phyloP scores from a whole-genome alignment of 1,284 basidiomycete genomes.

The Melampsora abietis-canadensis region DNA sequence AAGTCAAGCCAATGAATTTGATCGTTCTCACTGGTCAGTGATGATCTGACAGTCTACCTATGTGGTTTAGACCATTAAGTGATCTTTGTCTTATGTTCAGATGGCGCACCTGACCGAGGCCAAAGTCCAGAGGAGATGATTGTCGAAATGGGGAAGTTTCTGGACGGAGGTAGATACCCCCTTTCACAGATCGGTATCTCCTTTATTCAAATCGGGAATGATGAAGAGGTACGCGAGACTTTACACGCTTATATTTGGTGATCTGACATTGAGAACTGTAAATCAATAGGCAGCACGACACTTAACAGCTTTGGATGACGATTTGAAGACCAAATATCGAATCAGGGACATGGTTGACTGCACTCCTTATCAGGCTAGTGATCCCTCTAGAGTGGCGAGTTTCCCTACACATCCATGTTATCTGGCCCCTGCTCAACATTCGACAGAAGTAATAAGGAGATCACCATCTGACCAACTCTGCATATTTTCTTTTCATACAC shows the following conservation, averaged over 20 bases:
- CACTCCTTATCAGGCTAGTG: constrained; percentile 46
- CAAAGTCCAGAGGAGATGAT: constrained; percentile 37
- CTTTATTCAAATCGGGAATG: constrained; percentile 17
- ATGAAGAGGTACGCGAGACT: not conserved
- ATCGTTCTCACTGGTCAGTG: constrained; percentile 45
- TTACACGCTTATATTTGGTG: not conserved
- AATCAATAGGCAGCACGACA: constrained; percentile 24
- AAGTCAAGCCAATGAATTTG: constrained; percentile 46
- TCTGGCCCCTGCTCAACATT: not conserved
- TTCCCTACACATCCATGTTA: not conserved
- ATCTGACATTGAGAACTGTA: not conserved
- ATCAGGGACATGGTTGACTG: constrained; percentile 48
- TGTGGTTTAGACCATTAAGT: not conserved
- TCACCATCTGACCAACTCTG: not conserved
- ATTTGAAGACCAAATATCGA: constrained; percentile 39
- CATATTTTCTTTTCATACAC: constrained; percentile 1
- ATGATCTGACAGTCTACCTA: not conserved
- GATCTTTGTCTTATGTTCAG: not conserved
- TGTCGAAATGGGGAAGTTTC: constrained; percentile 26
- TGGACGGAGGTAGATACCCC: constrained; percentile 36
- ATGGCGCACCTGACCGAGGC: constrained; percentile 37
- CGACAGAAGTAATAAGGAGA: not conserved
- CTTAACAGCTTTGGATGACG: constrained; percentile 44
- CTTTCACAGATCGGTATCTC: constrained; percentile 46
- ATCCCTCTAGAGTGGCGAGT: constrained; percentile 37